Evolutionary conservation across 2,329 filamentous ascomycete genomes (phyloP).

Genomic region (Cadophora gregata): DNA sequence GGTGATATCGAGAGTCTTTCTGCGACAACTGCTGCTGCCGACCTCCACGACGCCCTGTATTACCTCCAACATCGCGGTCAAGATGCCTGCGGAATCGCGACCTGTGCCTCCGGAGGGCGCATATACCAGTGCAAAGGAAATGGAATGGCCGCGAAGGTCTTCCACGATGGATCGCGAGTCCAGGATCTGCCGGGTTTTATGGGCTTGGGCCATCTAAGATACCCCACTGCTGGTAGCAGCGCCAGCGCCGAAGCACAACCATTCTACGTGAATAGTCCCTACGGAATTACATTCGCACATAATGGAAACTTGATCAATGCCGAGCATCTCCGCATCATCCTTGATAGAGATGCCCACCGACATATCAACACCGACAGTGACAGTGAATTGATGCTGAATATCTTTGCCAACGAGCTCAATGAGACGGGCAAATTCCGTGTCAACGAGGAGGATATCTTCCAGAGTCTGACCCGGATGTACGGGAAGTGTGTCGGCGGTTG

Average conservation of each 20-base stretch:
- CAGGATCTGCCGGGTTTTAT: slow-evolving; percentile 81
- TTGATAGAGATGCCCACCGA: slow-evolving; percentile 46
- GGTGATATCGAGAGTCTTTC: slow-evolving; percentile 57
- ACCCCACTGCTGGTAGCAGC: slow-evolving; percentile 87
- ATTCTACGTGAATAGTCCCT: slow-evolving; percentile 89
- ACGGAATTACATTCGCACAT: slow-evolving; percentile 80
- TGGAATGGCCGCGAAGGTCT: slow-evolving; percentile 85
- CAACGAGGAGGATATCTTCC: slow-evolving; percentile 79
- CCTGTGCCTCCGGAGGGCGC: slow-evolving; percentile 74
- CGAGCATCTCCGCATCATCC: slow-evolving; percentile 64
- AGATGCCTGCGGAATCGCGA: slow-evolving; percentile 87
- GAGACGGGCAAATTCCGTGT: slow-evolving; percentile 82
- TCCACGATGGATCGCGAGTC: slow-evolving; percentile 77
- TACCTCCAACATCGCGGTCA: slow-evolving; percentile 77
- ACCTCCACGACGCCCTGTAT: slow-evolving; percentile 75
- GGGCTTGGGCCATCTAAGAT: slow-evolving; percentile 85
- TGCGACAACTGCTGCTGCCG: slow-evolving; percentile 60
- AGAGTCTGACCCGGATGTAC: slow-evolving; percentile 74
- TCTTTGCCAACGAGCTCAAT: slow-evolving; percentile 83
- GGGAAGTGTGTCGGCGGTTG: slow-evolving; percentile 74
- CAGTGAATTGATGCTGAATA: slow-evolving; percentile 85
- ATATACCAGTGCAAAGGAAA: slow-evolving; percentile 92
- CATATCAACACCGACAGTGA: slow-evolving; percentile 82
- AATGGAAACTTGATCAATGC: slow-evolving; percentile 91
- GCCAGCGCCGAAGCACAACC: slow-evolving; percentile 87